These are phyloP conservation scores for Sugiyamaella paludigena DNA, from an alignment of 1,139 yeast genomes.

Conservation along the genomic window DNA sequence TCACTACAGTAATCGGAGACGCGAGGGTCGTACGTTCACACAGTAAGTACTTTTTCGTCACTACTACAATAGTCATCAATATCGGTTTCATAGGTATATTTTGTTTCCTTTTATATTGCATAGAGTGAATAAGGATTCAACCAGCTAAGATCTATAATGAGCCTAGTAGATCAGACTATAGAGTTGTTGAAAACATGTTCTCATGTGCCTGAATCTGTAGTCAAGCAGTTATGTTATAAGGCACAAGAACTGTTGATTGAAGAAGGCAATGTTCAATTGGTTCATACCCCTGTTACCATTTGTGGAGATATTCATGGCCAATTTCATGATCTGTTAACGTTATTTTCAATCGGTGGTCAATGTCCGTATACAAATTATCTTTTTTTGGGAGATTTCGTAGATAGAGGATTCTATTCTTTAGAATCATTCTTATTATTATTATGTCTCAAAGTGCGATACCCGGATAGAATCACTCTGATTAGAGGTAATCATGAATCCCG, in stretches of 20 bases:
- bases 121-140: background rate
- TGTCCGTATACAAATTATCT: constrained; percentile 75
- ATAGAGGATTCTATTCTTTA: constrained; percentile 90
- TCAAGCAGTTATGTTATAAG: constrained; percentile 75
- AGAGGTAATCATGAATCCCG: constrained; percentile 97
- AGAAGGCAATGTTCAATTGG: constrained; percentile 93
- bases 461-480: constrained; percentile 89
- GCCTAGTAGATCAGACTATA: constrained; percentile 43
- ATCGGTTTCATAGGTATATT: too few species aligned
- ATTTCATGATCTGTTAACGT: constrained; percentile 82
- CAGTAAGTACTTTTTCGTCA: too few species aligned
- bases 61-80: too few species aligned
- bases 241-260: constrained; percentile 86
- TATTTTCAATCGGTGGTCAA: constrained; percentile 81
- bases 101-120: too few species aligned
- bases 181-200: constrained; percentile 66
- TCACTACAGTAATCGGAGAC: too few species aligned
- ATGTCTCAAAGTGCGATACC: constrained; percentile 85
- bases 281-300: constrained; percentile 91
- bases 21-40: too few species aligned
- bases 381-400: constrained; percentile 83
- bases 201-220: constrained; percentile 78
- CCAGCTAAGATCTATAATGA: constrained; percentile 2
- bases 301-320: constrained; percentile 99
- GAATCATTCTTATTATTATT: constrained; percentile 76